Conservation (phyloP, 2,329 filamentous ascomycete genomes). For the Hirsutella thompsonii region DNA sequence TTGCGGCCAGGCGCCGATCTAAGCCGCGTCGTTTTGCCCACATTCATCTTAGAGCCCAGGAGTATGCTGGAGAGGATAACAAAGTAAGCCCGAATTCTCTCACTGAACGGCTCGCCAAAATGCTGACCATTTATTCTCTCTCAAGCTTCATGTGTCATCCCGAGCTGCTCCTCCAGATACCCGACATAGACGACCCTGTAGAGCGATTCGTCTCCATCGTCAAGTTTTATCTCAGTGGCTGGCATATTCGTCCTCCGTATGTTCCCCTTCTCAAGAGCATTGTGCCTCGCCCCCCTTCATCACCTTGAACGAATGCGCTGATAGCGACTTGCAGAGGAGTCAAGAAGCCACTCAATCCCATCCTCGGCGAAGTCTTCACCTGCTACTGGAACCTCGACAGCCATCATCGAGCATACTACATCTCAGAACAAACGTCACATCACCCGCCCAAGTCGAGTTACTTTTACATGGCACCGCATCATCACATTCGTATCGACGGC, state of each 20-base stretch:
- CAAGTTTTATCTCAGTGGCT: slow-evolving; percentile 96
- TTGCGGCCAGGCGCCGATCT: slow-evolving; percentile 89
- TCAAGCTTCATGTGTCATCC: slow-evolving; percentile 96
- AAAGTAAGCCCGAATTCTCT: slow-evolving; percentile 48
- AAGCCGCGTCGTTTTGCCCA: slow-evolving; percentile 86
- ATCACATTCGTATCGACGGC: slow-evolving; percentile 89
- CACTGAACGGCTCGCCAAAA: slow-evolving; percentile 3
- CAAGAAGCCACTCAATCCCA: slow-evolving; percentile 95
- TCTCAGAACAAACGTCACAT: slow-evolving; percentile 94
- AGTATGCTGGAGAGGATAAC: slow-evolving; percentile 98
- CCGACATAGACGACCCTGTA: slow-evolving; percentile 75
- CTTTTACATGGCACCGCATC: slow-evolving; percentile 93
- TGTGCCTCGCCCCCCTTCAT: not conserved
- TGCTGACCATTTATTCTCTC: not conserved
- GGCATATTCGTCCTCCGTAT: slow-evolving; percentile 96
- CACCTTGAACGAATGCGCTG: not conserved
- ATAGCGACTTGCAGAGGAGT: slow-evolving; percentile 53
- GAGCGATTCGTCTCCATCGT: slow-evolving; percentile 88
- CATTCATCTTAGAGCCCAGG: slow-evolving; percentile 93
- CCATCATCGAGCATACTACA: slow-evolving; percentile 81
- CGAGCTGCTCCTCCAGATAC: slow-evolving; percentile 82
- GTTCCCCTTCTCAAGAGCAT: slow-evolving; percentile 18
- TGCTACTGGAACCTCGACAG: slow-evolving; percentile 92
- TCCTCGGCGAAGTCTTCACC: slow-evolving; percentile 87
- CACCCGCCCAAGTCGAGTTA: slow-evolving; percentile 98